phyloP scores from a whole-genome alignment of 805 yeast species.

The Metschnikowia koreensis region DNA sequence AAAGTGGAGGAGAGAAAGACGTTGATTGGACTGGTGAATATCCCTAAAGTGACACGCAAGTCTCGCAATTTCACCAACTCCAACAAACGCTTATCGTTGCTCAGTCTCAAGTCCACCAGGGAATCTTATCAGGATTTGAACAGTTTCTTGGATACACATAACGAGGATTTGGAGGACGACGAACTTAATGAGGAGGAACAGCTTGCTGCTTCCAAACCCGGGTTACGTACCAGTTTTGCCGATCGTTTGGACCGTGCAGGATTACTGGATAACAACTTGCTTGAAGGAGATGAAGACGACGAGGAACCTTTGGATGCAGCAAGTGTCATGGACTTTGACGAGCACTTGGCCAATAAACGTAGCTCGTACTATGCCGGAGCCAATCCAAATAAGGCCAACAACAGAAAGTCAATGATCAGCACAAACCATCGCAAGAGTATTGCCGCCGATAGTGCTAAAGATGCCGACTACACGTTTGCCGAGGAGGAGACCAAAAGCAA shows the following conservation, averaged over 20 bases:
- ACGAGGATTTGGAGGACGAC: conserved; percentile 21
- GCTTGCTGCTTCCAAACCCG: conserved; percentile 14
- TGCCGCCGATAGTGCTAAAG: neutral
- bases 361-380: conserved; percentile 37
- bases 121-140: conserved; percentile 61
- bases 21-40: conserved; percentile 57
- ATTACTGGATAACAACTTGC: conserved; percentile 20
- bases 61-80: conserved; percentile 60
- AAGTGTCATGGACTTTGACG: conserved; percentile 41
- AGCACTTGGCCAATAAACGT: conserved; percentile 37
- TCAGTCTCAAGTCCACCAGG: conserved; percentile 68
- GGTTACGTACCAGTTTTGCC: conserved; percentile 42
- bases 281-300: conserved; percentile 30
- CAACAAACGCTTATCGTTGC: conserved; percentile 67
- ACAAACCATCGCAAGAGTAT: too few species aligned
- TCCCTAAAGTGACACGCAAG: conserved; percentile 70
- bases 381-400: conserved; percentile 29
- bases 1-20: conserved; percentile 26
- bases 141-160: conserved; percentile 30
- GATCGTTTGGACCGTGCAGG: conserved; percentile 41
- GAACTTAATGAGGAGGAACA: conserved; percentile 24
- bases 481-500: conserved; percentile 12
- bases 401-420: conserved; percentile 12
- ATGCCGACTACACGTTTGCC: conserved; percentile 18
- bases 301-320: conserved; percentile 37